Evolutionary conservation across 768 basidiomycete genomes (phyloP), one percentile per base, ranked within the genome.

Genomic region (Rhizopogon vinicolor): DNA sequence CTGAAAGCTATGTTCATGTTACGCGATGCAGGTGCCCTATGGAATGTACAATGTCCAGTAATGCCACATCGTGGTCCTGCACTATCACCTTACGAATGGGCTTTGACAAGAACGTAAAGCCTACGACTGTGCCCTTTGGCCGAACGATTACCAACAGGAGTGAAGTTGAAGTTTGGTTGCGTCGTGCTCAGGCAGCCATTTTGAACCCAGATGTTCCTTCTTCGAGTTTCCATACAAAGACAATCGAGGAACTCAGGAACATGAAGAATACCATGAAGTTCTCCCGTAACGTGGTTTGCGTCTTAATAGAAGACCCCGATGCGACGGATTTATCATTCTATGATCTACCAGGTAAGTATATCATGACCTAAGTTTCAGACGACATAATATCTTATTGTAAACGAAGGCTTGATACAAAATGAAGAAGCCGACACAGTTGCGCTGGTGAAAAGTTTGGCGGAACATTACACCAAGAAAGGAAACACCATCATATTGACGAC

Each of bases 401-500:
- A 31, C 5, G 35, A 51, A 78, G 82, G 82, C 19, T 67, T 83
- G 45, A 79, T 82, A 7, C 75, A 78, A 41, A 79, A 78, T 53
- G 80, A 75, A 3, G 75, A 77, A 13, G 68, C 73, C 1, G 66
- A 78, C 0, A 58, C 72, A 3, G 72, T 77, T 3, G 62, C 76
- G 10, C 67, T 83, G 3, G 77, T 84, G 7, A 75, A 78, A 52
- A 68, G 74, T n/a, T 69, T 85, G 56, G 81, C 82, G 8, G 65
- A 68, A 19, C 71, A 73, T 3, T 73, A 82, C 56, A 81, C 84
- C 54, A 33, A 57, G 25, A 58, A 66, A 44, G 78, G 76, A 10
- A 81, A 81, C 53, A 78, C 75, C 56, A 64, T 84, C 39, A 84
- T 84, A 31, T 68, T 85, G 4, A 74, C 83, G 1, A 75, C 80